A percentile compares a stretch with the other conserved stretches of the same genome.
Evolutionary conservation across 2,329 filamentous ascomycete species (phyloP).

Genomic region (Diaporthe vaccinii): DNA sequence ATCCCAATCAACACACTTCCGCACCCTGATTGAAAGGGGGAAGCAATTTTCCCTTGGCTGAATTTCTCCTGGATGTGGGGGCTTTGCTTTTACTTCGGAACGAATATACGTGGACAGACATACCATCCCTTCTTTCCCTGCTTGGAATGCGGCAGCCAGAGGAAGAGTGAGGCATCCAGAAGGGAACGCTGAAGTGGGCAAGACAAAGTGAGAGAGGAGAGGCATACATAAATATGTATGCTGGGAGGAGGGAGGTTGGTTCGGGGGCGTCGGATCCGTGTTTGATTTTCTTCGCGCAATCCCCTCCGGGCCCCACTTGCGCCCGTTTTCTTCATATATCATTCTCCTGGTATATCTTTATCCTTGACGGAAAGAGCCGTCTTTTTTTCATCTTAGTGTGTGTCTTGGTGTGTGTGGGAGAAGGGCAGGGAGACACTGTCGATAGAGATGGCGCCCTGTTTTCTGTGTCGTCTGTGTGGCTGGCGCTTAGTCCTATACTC

Average conservation of each 20-base stretch:
- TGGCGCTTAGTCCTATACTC: background rate
- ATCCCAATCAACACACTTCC: background rate
- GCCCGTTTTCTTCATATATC: background rate
- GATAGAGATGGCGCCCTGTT: background rate
- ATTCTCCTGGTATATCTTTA: conserved; percentile 25
- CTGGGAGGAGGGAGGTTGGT: background rate
- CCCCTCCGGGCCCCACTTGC: background rate
- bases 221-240: background rate
- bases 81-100: background rate
- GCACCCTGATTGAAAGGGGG: background rate
- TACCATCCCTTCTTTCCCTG: background rate
- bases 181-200: background rate
- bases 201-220: background rate
- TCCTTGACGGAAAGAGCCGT: background rate
- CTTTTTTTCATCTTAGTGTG: background rate
- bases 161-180: background rate
- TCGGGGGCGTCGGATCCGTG: background rate
- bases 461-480: background rate
- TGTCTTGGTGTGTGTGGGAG: background rate
- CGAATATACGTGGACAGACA: background rate
- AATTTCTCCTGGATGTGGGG: background rate
- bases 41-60: background rate
- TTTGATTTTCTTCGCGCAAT: background rate
- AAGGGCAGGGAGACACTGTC: background rate
- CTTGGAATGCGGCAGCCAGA: background rate